Conservation (phyloP, 208 protist species). For the Herpetomonas samuelpessoai region DNA sequence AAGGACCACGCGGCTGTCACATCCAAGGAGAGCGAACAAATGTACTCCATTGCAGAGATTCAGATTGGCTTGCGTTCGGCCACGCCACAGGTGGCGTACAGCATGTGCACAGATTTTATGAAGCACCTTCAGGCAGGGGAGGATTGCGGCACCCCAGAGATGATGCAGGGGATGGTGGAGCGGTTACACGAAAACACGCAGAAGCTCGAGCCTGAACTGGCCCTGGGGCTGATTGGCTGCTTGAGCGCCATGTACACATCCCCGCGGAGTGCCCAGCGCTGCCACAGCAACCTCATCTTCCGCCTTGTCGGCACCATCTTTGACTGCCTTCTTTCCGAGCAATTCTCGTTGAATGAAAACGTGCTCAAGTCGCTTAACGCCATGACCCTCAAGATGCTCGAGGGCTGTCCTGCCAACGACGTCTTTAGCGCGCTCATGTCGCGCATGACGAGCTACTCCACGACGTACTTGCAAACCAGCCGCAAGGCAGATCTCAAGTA, state of each 20-base stretch:
- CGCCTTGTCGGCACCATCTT: conserved; percentile 76
- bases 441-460: conserved; percentile 80
- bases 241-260: conserved; percentile 60
- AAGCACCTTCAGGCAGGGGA: conserved; percentile 55
- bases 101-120: conserved; percentile 70
- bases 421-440: conserved; percentile 80
- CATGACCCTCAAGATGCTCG: conserved; percentile 72
- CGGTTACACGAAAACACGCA: conserved; percentile 71
- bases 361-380: conserved; percentile 83
- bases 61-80: conserved; percentile 67
- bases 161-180: conserved; percentile 83
- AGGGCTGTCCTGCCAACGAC: conserved; percentile 65
- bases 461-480: conserved; percentile 58
- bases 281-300: conserved; percentile 70
- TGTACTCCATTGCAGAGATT: conserved; percentile 81
- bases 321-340: conserved; percentile 79
- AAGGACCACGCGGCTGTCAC: conserved; percentile 1
- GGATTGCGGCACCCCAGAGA: conserved; percentile 64
- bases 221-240: conserved; percentile 58
- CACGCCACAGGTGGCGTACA: conserved; percentile 38
- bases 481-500: conserved; percentile 83
- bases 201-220: conserved; percentile 48
- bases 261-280: conserved; percentile 40
- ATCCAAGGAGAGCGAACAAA: conserved; percentile 24
- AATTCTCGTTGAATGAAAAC: conserved; percentile 64